Evolutionary conservation across 2,329 filamentous ascomycete genomes (phyloP), one percentile per base, ranked within the genome.

Genomic region (Dactylella cylindrospora): DNA sequence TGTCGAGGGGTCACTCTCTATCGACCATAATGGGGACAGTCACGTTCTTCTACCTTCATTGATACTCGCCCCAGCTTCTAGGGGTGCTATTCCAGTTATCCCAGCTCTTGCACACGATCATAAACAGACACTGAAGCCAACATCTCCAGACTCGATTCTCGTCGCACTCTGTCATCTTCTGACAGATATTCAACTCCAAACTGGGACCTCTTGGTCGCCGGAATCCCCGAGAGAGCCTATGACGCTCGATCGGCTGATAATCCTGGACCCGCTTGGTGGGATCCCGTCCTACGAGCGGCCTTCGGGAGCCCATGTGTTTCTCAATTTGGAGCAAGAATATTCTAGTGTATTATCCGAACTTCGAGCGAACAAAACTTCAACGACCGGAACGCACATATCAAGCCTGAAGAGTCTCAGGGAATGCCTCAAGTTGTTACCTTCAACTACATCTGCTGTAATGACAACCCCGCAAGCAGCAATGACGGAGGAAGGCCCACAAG

Each of bases 241-340:
- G 35, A 67, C 80, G 0, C 75, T 98, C 4, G 91, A 97, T 70
- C 81, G 91, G 28, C 78, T 98, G 33, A 95, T 98, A 64, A 76
- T 98, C 22, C 78, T 98, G 5, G 93, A 98, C 71, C 84, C 88
- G 0, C 74, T 90, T 0, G 93, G 93, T 2, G 91, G 90, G 0
- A 89, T 90, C 38, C 93, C 93, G 0, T 78, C 88, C 59, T 71
- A 79, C 68, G 74, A 78, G 71, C 72, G 80, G 66, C 75, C 79
- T 36, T 74, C 85, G 67, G 81, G 79, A 44, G 80, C 86, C 1
- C 86, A 93, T 71, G 81, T 93, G 5, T 97, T 96, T 70, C 81
- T 98, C 70, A 98, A 98, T 68, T 79, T 98, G 53, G 86, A 94
- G 70, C 90, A 97, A 70, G 91, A 98, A 71, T 95, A 86, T 67